Base-by-base conservation (phyloP, 176 grass and related monocot genomes). In the Carex kokanica region DNA sequence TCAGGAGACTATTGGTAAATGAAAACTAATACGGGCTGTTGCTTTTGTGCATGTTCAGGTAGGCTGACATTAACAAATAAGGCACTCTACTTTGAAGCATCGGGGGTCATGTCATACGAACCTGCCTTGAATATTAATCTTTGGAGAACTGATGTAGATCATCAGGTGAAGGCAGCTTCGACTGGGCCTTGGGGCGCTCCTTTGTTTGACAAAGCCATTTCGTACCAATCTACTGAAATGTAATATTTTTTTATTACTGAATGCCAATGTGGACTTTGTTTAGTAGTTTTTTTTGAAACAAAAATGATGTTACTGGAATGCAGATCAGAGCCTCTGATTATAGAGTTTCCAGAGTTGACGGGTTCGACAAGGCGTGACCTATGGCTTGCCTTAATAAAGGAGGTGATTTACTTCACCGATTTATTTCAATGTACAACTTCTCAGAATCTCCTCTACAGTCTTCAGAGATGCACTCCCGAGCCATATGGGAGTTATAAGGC, bases 181-280 rank as follows among this genome's bases (percentile, higher is more conserved):
- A 94, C 95, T n/a, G 95, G 95, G 64, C 95, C 95, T 87, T 94
- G 93, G 82, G 95, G 95, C 4, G 89, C 86, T 78, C 92, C 92
- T 13, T 87, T 98, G 79, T 98, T 94, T 79, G 95, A 94, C 57
- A 98, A 98, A 86, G 92, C 88, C 71, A 93, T 98, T 25, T 66
- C 71, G 73, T 98, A 93, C 1, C 84, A 92, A 66, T 92, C 94
- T n/a, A 40, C 65, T 15, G 27, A 78, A 74, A 61, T 93, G 95
- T 98, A 83, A 89, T 87, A 89, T 81, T 23, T 18, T 31, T 70
- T 83, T 66, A 31, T 53, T 18, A 51, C 61, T 36, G 0, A 60
- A 56, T 62, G 77, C 7, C 16, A 1, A 80, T 40, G n/a, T 67
- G 10, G 17, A 61, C 24, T 38, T 16, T n/a, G 8, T 41, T 60